Evolutionary conservation across 192 early-diverging fungal genomes (phyloP), one percentile per base, ranked within the genome.

Genomic region (Lobosporangium transversale): DNA sequence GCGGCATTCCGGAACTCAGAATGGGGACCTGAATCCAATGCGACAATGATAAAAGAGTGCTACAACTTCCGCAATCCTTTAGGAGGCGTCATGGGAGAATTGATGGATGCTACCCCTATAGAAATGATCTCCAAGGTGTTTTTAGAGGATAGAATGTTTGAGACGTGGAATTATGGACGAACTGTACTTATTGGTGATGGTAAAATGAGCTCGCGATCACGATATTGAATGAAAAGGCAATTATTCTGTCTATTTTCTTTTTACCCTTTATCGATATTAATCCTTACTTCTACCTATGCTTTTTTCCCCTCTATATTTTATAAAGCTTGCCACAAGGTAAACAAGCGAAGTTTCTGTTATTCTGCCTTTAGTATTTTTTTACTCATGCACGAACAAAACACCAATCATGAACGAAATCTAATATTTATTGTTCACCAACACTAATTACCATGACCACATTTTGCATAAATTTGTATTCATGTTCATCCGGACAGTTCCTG

Each of bases 161-260:
- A 54, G 4, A 68, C 66, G 3, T 68, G 66, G 66, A 5, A 43
- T 30, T 37, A 60, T 53, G 56, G 66, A 17, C 56, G 57, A 2
- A 59, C 58, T 27, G 66, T 53, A 4, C 57, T 68, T 8, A 68
- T 68, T 53, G 66, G 57, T 18, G 66, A 68, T 52, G 66, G 57
- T 68, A 68, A 32, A 20, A 10, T 10, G 18, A 0, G 11, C 9
- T 35, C 4, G n/a, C n/a, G n/a, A n/a, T n/a, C n/a, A n/a, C n/a
- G n/a, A n/a, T n/a, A n/a, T n/a, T n/a, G n/a, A n/a, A n/a, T n/a
- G n/a, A n/a, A n/a, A n/a, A n/a, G n/a, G n/a, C n/a, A n/a, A n/a
- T n/a, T n/a, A 10, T n/a, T n/a, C n/a, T 18, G 24, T 27, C 35
- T 17, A 32, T 17, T 14, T 12, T 42, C 40, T 42, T 17, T 12